Evolutionary conservation across 768 basidiomycete genomes (phyloP), one percentile per base, ranked within the genome.

Genomic region (Infundibulicybe gibba): DNA sequence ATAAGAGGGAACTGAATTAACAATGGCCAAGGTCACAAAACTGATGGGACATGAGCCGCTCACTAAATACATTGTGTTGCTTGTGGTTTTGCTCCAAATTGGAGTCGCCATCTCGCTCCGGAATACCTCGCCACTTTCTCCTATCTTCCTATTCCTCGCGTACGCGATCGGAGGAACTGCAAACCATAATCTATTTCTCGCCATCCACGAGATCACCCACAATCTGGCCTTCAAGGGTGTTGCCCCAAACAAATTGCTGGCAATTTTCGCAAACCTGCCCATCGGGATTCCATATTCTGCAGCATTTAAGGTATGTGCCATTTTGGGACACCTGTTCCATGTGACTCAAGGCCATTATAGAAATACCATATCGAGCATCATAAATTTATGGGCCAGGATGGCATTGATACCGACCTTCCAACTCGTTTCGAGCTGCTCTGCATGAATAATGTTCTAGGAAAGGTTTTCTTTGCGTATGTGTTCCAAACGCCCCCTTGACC

Each of bases 191-290:
- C 77, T 95, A 33, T 99, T 99, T 68, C 80, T 99, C 41, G 93
- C 97, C 37, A 97, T 99, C 45, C 97, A 99, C 61, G 97, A 99
- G 61, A 97, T 99, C 51, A 97, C 94, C 2, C 97, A 99, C 64
- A 98, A 97, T 62, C 77, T 99, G 20, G 97, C 93, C 2, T 98
- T 97, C 71, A 79, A 76, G 51, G 76, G 86, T 17, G 79, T 98
- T 40, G 71, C 69, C 43, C 80, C 85, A 6, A 99, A 98, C 69
- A 93, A 94, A 58, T 62, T 84, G 19, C 69, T 97, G 16, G 93
- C 97, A 5, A 83, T 98, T 50, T 82, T 94, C 44, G 90, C 93
- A 1, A 98, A 99, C 61, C 58, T 97, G 20, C 90, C 94, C 0
- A 97, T 99, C 47, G 94, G 89, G 1, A 79, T 99, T 20, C 97